Percentiles rank a stretch among this genome's conserved stretches.
Conservation (phyloP, 2,329 filamentous ascomycete genomes). For the Cladosporium cucumerinum region DNA sequence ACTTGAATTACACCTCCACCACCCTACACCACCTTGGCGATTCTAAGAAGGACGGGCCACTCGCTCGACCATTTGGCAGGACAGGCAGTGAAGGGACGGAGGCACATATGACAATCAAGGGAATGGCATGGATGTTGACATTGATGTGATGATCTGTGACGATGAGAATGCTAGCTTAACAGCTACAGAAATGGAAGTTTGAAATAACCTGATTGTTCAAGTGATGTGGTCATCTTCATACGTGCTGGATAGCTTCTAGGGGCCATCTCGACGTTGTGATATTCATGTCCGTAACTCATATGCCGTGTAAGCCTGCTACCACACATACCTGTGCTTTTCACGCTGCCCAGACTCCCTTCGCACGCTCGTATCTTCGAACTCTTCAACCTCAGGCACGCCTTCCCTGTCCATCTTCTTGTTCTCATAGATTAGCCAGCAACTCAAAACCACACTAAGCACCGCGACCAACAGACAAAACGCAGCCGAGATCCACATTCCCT, state of each 20-base stretch:
- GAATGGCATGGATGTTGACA: constrained; percentile 7
- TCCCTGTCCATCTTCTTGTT: constrained; percentile 58
- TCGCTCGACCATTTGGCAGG: not conserved
- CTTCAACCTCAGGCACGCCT: constrained; percentile 27
- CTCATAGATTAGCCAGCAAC: constrained; percentile 56
- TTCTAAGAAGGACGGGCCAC: not conserved
- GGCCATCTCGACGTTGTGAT: not conserved
- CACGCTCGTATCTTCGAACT: constrained; percentile 24
- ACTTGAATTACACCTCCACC: not conserved
- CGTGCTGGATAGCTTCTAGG: not conserved
- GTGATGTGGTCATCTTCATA: too few species aligned
- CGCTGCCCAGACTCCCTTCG: constrained; percentile 17
- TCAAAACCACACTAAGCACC: constrained; percentile 51
- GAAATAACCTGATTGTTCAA: not conserved
- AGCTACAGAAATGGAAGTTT: constrained; percentile 3
- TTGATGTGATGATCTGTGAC: constrained; percentile 6
- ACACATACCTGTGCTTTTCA: constrained; percentile 23
- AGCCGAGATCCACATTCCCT: constrained; percentile 60
- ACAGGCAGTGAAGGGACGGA: not conserved
- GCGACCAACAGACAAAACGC: constrained; percentile 61
- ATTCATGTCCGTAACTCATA: not conserved
- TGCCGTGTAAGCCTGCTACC: not conserved
- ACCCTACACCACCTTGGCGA: not conserved
- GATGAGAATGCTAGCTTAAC: constrained; percentile 2
- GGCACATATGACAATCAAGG: not conserved